Percentiles rank a stretch among this genome's conserved stretches.
phyloP scores from a whole-genome alignment of 768 basidiomycete genomes.

The Russula virescens region DNA sequence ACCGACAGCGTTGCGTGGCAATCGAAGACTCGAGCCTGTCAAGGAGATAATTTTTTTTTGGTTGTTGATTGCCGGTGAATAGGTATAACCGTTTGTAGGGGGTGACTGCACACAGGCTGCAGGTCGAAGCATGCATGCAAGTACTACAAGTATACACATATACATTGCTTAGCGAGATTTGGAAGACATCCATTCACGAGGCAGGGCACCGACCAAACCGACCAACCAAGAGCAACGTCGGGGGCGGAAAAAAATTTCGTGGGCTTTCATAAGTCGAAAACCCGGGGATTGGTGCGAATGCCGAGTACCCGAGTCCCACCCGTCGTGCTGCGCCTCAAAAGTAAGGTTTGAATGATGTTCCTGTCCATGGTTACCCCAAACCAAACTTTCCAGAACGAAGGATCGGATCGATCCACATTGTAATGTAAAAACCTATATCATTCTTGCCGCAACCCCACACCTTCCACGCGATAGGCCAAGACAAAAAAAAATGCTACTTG shows the following conservation, averaged over 20 bases:
- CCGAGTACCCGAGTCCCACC: constrained; percentile 9
- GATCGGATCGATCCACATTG: constrained; percentile 17
- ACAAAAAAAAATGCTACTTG: too few species aligned
- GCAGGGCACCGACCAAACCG: neutral
- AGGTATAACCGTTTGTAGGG: constrained; percentile 9
- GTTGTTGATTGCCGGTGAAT: constrained; percentile 3
- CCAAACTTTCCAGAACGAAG: constrained; percentile 5
- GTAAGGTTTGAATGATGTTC: too few species aligned
- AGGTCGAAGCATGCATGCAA: constrained; percentile 13
- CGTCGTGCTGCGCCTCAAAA: too few species aligned
- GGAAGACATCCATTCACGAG: constrained; percentile 9
- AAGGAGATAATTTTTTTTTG: neutral
- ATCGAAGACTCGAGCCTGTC: neutral
- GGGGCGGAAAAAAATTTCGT: constrained; percentile 2
- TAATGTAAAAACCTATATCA: too few species aligned
- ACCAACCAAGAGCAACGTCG: too few species aligned
- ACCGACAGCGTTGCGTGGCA: constrained; percentile 6
- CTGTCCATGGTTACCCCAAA: neutral
- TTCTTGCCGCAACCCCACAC: too few species aligned
- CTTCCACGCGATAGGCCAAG: too few species aligned
- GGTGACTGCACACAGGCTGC: constrained; percentile 14
- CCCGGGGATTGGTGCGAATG: constrained; percentile 16
- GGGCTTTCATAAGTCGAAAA: neutral
- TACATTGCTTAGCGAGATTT: constrained; percentile 6
- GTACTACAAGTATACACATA: too few species aligned